Evolutionary conservation across 441 rosid species (phyloP), one percentile per base, ranked within the genome.

Genomic region (Viola pubescens): DNA sequence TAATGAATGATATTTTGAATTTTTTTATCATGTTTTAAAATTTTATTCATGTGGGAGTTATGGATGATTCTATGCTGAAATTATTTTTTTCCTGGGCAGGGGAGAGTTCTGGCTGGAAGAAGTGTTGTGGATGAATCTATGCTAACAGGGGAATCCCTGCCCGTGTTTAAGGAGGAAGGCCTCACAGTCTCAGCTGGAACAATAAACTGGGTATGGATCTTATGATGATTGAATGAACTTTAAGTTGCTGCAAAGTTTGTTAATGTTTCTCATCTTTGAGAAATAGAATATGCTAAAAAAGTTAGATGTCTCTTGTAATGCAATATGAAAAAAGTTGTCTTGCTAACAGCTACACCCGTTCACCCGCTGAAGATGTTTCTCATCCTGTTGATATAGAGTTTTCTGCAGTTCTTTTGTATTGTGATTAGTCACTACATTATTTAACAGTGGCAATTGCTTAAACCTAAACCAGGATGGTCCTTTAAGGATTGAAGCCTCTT

Each of bases 111-210:
- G 69, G 90, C 92, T 1, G 98, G 98, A 78, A 84, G 89, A 84
- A 89, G 98, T 70, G 89, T 87, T 62, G 97, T 87, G 48, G 97
- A 92, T 68, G 98, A 92, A 76, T 89, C 97, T 79, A 92, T 92
- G 97, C 87, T 92, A 60, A 89, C 98, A 1, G 97, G 97, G 58
- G 98, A 89, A 82, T 89, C 97, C 63, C 82, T 87, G 70, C 98
- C 96, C 40, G 92, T 87, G 54, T 87, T 81, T 63, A 92, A 92
- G 81, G 96, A 89, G 65, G 69, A 73, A 67, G 92, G 89, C 41
- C 77, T 77, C 53, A 68, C 67, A 56, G 96, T 92, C 73, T 87
- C 96, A 56, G 90, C 97, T 44, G 97, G 98, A 92, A 89, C 98
- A 50, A 76, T 89, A 72, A 92, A 92, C 68, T 92, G 98, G 94